A percentile compares a stretch with the other conserved stretches of the same genome.
These are phyloP conservation scores for Penicillium griseofulvum DNA, from an alignment of 2,329 filamentous ascomycete genomes.

Conservation along the genomic window DNA sequence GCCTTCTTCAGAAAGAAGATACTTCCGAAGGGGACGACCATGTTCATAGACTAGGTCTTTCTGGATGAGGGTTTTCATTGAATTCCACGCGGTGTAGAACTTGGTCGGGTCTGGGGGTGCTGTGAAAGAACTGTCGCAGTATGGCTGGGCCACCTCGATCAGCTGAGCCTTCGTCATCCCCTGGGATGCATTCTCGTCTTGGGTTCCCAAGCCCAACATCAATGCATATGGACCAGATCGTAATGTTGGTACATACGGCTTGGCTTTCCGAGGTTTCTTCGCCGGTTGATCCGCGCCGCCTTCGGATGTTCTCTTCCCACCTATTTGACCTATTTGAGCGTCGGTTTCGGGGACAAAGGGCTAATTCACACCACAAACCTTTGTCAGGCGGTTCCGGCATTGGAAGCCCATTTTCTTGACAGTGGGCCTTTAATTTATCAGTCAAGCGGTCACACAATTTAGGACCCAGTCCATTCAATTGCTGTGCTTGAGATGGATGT, in stretches of 20 bases:
- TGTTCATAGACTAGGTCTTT: conserved; percentile 73
- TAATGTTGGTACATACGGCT: conserved; percentile 68
- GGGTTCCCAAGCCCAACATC: conserved; percentile 62
- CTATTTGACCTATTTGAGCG: conserved; percentile 12
- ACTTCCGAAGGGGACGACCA: conserved; percentile 65
- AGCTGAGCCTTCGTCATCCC: conserved; percentile 67
- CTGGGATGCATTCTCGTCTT: conserved; percentile 54
- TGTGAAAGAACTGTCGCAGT: conserved; percentile 72
- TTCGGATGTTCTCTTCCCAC: conserved; percentile 32
- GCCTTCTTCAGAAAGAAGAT: conserved; percentile 71
- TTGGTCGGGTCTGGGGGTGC: conserved; percentile 65
- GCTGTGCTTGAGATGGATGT: conserved; percentile 70
- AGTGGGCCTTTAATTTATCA: conserved; percentile 56
- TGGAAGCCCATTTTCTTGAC: conserved; percentile 63
- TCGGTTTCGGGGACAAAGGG: conserved; percentile 14
- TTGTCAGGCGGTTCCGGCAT: conserved; percentile 61
- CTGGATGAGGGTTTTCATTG: conserved; percentile 70
- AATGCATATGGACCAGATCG: conserved; percentile 75
- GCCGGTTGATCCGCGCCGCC: conserved; percentile 37
- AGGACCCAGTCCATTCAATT: conserved; percentile 70
- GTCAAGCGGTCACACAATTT: conserved; percentile 70
- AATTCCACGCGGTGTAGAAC: conserved; percentile 78
- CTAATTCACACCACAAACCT: conserved; percentile 28
- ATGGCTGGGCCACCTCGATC: conserved; percentile 66
- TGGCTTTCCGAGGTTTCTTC: conserved; percentile 59